Conservation (phyloP, 129 eudicot species). For the Tanacetum coccineum region DNA sequence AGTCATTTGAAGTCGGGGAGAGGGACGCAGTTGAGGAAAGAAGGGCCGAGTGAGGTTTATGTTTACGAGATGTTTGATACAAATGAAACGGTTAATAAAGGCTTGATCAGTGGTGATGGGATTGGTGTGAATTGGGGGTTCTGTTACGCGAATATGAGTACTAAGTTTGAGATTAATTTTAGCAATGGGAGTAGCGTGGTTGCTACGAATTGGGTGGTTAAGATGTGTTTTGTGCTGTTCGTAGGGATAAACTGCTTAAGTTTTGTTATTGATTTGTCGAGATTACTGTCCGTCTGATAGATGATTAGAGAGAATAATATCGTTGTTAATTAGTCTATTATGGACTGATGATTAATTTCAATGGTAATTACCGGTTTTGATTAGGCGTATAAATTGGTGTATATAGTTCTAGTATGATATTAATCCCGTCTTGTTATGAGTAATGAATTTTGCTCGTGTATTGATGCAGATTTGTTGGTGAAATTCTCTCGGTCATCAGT, state of each 20-base stretch:
- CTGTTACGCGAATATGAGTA: constrained; percentile 33
- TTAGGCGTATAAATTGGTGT: constrained; percentile 20
- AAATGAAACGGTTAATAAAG: background rate
- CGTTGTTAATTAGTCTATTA: constrained; percentile 12
- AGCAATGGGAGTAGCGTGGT: constrained; percentile 4
- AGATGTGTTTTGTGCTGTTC: background rate
- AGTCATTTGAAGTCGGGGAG: constrained; percentile 50
- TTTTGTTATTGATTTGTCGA: background rate
- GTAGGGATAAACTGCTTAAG: constrained; percentile 7
- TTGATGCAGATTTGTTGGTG: background rate
- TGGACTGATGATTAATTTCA: constrained; percentile 3
- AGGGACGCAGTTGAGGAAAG: constrained; percentile 82
- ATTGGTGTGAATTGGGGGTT: constrained; percentile 35
- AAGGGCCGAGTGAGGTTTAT: constrained; percentile 61
- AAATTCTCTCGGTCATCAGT: background rate
- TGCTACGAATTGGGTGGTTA: background rate
- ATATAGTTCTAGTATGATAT: background rate
- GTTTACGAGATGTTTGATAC: constrained; percentile 74
- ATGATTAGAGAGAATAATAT: constrained; percentile 4
- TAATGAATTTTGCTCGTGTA: background rate
- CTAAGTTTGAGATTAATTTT: constrained; percentile 32
- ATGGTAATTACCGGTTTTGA: constrained; percentile 20
- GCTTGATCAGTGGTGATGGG: constrained; percentile 22
- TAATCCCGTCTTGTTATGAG: background rate
- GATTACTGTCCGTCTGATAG: background rate